phyloP scores from a whole-genome alignment of 2,329 filamentous ascomycete genomes.

The Thelonectria rubi region DNA sequence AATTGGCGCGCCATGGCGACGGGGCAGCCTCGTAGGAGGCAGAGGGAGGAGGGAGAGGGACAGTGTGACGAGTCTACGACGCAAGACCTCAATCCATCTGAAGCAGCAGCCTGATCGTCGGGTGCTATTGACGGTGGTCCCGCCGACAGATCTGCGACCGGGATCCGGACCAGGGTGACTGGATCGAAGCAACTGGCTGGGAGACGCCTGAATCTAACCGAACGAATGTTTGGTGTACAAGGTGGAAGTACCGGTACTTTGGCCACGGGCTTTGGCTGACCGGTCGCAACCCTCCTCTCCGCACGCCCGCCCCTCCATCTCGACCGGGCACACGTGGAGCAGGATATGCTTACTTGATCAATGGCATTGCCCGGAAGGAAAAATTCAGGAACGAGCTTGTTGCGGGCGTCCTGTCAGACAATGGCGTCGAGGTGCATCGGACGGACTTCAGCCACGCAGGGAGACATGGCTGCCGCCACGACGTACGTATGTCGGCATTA shows the following conservation, averaged over 20 bases:
- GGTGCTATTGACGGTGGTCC: constrained; percentile 19
- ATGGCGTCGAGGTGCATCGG: constrained; percentile 14
- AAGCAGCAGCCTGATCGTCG: constrained; percentile 8
- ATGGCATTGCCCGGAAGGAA: constrained; percentile 8
- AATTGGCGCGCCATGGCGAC: constrained; percentile 13
- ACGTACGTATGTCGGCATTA: constrained; percentile 3
- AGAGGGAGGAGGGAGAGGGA: neutral
- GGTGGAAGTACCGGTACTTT: constrained; percentile 28
- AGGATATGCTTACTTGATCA: constrained; percentile 14
- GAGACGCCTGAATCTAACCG: constrained; percentile 19
- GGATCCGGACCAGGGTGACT: constrained; percentile 18
- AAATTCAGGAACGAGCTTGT: constrained; percentile 22
- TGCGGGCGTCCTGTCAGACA: constrained; percentile 15
- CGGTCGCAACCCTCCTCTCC: constrained; percentile 9
- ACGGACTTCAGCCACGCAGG: constrained; percentile 8
- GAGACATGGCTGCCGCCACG: constrained; percentile 6
- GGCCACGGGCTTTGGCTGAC: neutral
- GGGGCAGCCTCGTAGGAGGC: constrained; percentile 3
- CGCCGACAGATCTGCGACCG: constrained; percentile 19
- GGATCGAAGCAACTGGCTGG: constrained; percentile 15
- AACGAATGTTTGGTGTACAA: constrained; percentile 11
- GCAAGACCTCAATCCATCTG: constrained; percentile 1
- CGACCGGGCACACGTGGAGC: constrained; percentile 21
- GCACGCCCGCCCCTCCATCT: constrained; percentile 4
- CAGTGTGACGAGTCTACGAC: constrained; percentile 1